Base-by-base conservation (phyloP, 441 rosid genomes). In the Erodium moschatum region DNA sequence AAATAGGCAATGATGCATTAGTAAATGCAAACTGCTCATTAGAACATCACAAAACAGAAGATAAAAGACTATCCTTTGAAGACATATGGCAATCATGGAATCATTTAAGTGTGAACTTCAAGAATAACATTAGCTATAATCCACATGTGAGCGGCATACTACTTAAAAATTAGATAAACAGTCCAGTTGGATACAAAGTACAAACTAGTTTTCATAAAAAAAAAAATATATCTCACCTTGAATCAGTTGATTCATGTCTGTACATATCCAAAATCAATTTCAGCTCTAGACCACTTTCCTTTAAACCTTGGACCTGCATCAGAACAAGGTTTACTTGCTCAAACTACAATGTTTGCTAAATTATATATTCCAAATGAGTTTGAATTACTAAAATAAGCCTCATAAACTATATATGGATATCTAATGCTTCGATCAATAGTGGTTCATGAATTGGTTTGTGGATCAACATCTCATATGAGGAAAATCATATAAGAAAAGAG, bases 191-290 rank as follows among this genome's bases (percentile, higher is more conserved):
- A 58, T 58, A 58, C 63, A 8, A 58, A 8, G 63, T 20, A 58
- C 27, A 7, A 16, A 58, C 19, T 58, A 6, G 8, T 20, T 58
- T 58, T 38, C 27, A 50, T 3, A 16, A n/a, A 68, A 71, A 29
- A n/a, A 16, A n/a, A 68, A 71, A 29, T 29, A 4, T 70, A 24
- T 18, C 84, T 72, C 66, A 95, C 99, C 97, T 84, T 69, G 92
- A 69, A 76, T 81, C 95, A 71, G 81, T 79, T 61, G 83, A 86
- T 80, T 92, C 99, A 12, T 86, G 95, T 75, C 82, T 85, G 77
- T 82, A 87, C 99, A 92, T 92, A 72, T 89, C 95, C 75, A 86
- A 70, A 81, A 95, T 83, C 78, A 90, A 78, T 79, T 85, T 86
- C 83, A 90, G 82, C 86, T 92, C 99, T 77, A 69, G 60, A 58